Evolutionary conservation across 2,329 filamentous ascomycete genomes (phyloP).

Genomic region (Aureobasidium namibiae): DNA sequence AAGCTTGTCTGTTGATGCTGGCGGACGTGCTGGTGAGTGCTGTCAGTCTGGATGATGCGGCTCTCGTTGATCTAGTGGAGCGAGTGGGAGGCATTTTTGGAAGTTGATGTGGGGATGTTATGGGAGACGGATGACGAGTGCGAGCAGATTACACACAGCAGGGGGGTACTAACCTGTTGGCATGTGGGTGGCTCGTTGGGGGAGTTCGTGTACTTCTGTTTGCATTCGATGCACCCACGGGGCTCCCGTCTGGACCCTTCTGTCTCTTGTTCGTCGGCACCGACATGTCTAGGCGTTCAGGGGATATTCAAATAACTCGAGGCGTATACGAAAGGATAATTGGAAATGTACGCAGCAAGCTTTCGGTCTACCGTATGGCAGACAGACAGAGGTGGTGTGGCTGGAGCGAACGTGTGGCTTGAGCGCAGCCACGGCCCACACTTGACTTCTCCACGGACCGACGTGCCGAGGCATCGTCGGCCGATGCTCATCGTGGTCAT

Average conservation of each 20-base stretch:
- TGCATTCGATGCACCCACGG: not conserved
- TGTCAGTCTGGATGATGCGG: slow-evolving; percentile 9
- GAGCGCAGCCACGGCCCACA: too few species aligned
- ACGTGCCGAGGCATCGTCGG: not conserved
- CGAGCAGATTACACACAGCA: too few species aligned
- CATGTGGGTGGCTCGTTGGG: not conserved
- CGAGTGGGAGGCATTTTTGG: slow-evolving; percentile 26
- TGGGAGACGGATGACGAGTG: not conserved
- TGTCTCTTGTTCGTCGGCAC: slow-evolving; percentile 8
- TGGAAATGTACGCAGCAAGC: not conserved
- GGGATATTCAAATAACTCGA: not conserved
- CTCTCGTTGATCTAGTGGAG: slow-evolving; percentile 19
- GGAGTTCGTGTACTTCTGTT: not conserved
- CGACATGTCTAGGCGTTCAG: not conserved
- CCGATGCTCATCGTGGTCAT: not conserved
- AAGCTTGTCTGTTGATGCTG: slow-evolving; percentile 20
- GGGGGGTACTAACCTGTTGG: slow-evolving; percentile 3
- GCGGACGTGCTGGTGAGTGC: slow-evolving; percentile 21
- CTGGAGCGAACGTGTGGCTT: too few species aligned
- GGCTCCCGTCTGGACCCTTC: not conserved
- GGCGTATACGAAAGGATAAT: not conserved
- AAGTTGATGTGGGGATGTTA: slow-evolving; percentile 21
- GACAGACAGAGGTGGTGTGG: not conserved
- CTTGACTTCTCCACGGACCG: not conserved
- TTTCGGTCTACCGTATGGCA: not conserved